Conservation (phyloP, 2,329 filamentous ascomycete species). For the Fonsecaea monophora region DNA sequence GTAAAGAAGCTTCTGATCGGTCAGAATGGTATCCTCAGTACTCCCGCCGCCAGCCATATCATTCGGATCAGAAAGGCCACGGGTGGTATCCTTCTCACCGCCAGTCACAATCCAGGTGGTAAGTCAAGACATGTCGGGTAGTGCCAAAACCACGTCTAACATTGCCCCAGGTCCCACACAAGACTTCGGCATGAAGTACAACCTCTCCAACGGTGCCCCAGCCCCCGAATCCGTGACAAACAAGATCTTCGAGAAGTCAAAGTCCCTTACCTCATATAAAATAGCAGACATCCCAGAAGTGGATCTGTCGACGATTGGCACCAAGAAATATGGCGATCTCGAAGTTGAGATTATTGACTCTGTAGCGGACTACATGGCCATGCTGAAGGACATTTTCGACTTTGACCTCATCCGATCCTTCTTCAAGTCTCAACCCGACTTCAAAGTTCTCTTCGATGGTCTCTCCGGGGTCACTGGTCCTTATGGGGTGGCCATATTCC, state of each 20-base stretch:
- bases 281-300: conserved; percentile 84
- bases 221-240: conserved; percentile 96
- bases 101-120: conserved; percentile 98
- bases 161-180: conserved; percentile 74
- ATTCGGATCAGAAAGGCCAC: conserved; percentile 95
- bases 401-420: conserved; percentile 95
- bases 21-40: conserved; percentile 94
- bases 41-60: conserved; percentile 92
- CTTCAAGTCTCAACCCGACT: conserved; percentile 83
- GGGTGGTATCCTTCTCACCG: conserved; percentile 93
- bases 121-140: conserved; percentile 47
- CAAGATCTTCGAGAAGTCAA: conserved; percentile 94
- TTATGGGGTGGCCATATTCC: conserved; percentile 93
- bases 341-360: conserved; percentile 97
- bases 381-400: conserved; percentile 99
- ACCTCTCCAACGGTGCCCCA: conserved; percentile 92
- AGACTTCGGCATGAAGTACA: conserved; percentile 99
- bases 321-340: conserved; percentile 79
- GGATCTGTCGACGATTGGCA: conserved; percentile 82
- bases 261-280: conserved; percentile 90
- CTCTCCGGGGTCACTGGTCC: conserved; percentile 94
- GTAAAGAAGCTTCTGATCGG: conserved; percentile 99
- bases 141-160: conserved; percentile 23
- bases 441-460: conserved; percentile 96
- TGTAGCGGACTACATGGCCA: conserved; percentile 85